These are phyloP conservation scores for Chenopodium suecicum DNA, from an alignment of 148 eudicot species.

Conservation along the genomic window DNA sequence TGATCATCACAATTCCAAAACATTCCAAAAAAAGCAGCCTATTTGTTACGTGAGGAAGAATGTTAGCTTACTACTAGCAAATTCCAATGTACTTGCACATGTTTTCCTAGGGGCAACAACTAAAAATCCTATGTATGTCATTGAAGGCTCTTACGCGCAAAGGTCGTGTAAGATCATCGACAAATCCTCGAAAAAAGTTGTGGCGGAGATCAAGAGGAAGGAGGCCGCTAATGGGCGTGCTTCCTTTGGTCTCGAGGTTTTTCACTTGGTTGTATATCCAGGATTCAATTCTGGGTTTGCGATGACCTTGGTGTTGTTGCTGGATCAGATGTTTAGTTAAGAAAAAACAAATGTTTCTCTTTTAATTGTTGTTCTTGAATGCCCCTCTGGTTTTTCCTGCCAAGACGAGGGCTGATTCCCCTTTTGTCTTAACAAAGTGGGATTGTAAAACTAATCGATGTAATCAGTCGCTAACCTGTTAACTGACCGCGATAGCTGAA, in stretches of 20 bases:
- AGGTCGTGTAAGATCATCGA: constrained; percentile 61
- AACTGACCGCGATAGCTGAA: not conserved
- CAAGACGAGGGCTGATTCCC: constrained; percentile 23
- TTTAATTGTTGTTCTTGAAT: not conserved
- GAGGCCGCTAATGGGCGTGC: constrained; percentile 46
- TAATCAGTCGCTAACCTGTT: constrained; percentile 4
- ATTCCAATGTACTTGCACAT: constrained; percentile 44
- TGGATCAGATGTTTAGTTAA: constrained; percentile 67
- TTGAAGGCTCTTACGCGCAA: constrained; percentile 65
- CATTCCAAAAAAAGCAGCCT: constrained; percentile 30
- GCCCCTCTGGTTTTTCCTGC: constrained; percentile 25
- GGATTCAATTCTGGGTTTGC: constrained; percentile 55
- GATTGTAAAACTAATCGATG: not conserved
- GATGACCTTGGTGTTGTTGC: constrained; percentile 65
- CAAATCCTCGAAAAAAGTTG: constrained; percentile 42
- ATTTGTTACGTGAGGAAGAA: constrained; percentile 42
- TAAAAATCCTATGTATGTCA: constrained; percentile 39
- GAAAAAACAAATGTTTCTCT: not conserved
- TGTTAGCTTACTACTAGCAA: constrained; percentile 32
- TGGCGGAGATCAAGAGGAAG: constrained; percentile 79
- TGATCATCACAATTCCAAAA: not conserved
- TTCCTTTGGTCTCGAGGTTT: constrained; percentile 77
- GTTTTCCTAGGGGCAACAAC: constrained; percentile 31
- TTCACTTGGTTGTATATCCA: constrained; percentile 54
- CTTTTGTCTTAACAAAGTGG: not conserved